Evolutionary conservation across 2,329 filamentous ascomycete species (phyloP).

Genomic region (Hymenoscyphus scutula): DNA sequence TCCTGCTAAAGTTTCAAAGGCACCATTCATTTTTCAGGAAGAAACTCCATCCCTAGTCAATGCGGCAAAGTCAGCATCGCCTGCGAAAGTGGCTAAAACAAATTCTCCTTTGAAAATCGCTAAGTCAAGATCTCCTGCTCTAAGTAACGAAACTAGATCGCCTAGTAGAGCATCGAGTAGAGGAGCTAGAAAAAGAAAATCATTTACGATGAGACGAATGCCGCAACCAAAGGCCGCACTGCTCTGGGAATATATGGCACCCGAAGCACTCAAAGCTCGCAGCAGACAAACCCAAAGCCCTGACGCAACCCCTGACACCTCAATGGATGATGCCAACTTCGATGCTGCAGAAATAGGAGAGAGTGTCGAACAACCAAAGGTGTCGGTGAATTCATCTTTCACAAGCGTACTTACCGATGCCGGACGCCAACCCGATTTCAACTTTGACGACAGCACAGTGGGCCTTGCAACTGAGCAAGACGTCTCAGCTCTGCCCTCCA

Average conservation of each 20-base stretch:
- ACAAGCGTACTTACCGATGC: constrained; percentile 43
- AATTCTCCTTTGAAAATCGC: not conserved
- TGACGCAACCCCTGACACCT: not conserved
- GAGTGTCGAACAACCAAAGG: constrained; percentile 35
- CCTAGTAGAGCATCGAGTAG: not conserved
- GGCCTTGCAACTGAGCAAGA: constrained; percentile 16
- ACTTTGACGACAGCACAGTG: constrained; percentile 35
- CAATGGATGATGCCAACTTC: not conserved
- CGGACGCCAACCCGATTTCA: constrained; percentile 50
- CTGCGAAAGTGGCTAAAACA: not conserved
- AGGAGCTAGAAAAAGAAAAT: constrained; percentile 4
- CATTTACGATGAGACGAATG: not conserved
- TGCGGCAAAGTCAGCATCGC: not conserved
- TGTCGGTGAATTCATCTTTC: constrained; percentile 39
- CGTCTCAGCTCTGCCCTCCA: not conserved
- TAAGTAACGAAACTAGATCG: not conserved
- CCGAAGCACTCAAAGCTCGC: constrained; percentile 14
- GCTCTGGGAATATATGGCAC: not conserved
- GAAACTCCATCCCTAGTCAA: not conserved
- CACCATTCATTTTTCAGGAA: not conserved
- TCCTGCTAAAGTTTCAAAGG: not conserved
- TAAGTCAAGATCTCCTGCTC: not conserved
- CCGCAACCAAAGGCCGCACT: constrained; percentile 1
- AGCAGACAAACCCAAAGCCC: constrained; percentile 16
- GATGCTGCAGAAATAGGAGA: not conserved